Conservation (phyloP, 2,329 filamentous ascomycete genomes). For the Hypoxylon sp. region DNA sequence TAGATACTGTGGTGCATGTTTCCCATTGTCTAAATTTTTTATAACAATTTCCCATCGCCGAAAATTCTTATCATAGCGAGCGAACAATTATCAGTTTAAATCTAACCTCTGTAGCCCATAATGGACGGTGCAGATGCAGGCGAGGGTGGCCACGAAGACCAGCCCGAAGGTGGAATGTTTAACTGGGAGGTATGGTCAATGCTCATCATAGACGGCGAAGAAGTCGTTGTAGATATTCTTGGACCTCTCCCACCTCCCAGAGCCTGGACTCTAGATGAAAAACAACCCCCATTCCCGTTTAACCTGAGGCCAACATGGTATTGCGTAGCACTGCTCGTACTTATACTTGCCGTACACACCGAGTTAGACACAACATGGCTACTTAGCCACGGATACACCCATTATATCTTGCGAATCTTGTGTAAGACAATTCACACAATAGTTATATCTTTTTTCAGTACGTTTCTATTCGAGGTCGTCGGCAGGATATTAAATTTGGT, state of each 20-base stretch:
- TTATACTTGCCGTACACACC: conserved; percentile 33
- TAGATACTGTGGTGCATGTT: neutral
- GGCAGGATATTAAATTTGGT: conserved; percentile 28
- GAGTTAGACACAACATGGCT: conserved; percentile 40
- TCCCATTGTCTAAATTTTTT: conserved; percentile 23
- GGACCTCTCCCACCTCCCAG: neutral
- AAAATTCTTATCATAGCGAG: neutral
- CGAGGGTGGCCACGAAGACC: neutral
- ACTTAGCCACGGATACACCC: conserved; percentile 15
- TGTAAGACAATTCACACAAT: conserved; percentile 37
- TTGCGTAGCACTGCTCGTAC: conserved; percentile 30
- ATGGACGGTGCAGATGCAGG: neutral
- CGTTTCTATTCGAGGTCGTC: conserved; percentile 43
- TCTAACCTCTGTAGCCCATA: neutral
- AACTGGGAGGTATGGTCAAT: conserved; percentile 35
- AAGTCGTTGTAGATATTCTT: neutral
- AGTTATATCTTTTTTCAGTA: conserved; percentile 44
- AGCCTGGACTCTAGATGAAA: conserved; percentile 20
- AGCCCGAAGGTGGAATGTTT: neutral
- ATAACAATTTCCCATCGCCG: neutral
- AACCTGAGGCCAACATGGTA: conserved; percentile 41
- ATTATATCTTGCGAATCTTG: conserved; percentile 38
- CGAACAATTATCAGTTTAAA: neutral
- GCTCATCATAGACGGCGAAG: conserved; percentile 42
- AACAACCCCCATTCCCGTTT: conserved; percentile 43